phyloP scores from a whole-genome alignment of 2,329 filamentous ascomycete genomes.

The Aspergillus sp. region DNA sequence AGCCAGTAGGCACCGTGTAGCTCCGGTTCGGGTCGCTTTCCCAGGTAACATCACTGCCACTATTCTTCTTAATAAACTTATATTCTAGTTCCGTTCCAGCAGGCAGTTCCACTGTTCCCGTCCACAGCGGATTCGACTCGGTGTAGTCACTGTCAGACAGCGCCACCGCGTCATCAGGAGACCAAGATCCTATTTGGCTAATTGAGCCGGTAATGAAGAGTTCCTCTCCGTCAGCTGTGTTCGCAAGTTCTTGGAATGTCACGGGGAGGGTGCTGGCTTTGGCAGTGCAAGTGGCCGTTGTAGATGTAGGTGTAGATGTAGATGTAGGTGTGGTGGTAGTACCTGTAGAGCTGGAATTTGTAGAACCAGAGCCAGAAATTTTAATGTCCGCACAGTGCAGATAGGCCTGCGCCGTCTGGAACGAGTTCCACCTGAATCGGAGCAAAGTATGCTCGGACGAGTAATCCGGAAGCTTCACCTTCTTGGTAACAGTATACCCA shows the following conservation, averaged over 20 bases:
- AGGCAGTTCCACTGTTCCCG: constrained; percentile 53
- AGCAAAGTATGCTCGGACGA: constrained; percentile 52
- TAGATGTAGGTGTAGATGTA: no score
- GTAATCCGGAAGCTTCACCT: constrained; percentile 52
- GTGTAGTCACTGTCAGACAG: constrained; percentile 63
- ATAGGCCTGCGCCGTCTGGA: constrained; percentile 56
- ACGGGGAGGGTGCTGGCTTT: constrained; percentile 36
- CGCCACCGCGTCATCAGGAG: constrained; percentile 53
- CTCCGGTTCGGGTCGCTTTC: constrained; percentile 57
- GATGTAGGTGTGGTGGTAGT: no score
- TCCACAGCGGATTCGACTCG: constrained; percentile 61
- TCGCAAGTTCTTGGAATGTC: constrained; percentile 60
- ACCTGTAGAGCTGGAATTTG: no score
- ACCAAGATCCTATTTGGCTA: constrained; percentile 63
- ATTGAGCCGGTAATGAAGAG: constrained; percentile 65
- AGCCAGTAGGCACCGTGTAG: constrained; percentile 41
- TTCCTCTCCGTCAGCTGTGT: constrained; percentile 61
- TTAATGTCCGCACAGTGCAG: constrained; percentile 55
- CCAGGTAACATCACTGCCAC: constrained; percentile 59
- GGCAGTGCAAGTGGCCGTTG: no score
- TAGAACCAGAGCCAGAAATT: constrained; percentile 27
- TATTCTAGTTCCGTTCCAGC: constrained; percentile 62
- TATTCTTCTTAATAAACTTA: constrained; percentile 62
- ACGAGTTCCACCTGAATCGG: constrained; percentile 56
- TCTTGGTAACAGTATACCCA: constrained; percentile 55